Evolutionary conservation across 768 basidiomycete genomes (phyloP).

Genomic region (Russula dissimulans): DNA sequence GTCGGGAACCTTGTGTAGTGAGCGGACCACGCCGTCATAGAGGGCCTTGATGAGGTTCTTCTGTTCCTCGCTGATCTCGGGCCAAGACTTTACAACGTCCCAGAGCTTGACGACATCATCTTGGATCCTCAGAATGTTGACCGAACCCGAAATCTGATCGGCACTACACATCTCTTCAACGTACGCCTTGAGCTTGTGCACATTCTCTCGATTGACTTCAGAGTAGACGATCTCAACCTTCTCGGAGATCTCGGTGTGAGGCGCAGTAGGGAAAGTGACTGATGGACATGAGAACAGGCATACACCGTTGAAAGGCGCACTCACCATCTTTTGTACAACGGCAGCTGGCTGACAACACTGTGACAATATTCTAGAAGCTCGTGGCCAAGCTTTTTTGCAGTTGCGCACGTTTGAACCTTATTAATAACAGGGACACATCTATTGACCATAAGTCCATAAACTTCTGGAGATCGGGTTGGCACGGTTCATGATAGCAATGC

Average conservation of each 20-base stretch:
- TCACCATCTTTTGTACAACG: slow-evolving; percentile 91
- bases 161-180: slow-evolving; percentile 98
- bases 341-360: slow-evolving; percentile 71
- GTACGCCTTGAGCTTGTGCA: slow-evolving; percentile 95
- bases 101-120: too few relatives aligned
- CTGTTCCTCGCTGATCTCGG: too few relatives aligned
- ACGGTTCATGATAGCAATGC: slow-evolving; percentile 95
- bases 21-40: too few relatives aligned
- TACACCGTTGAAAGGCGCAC: slow-evolving; percentile 24
- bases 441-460: slow-evolving; percentile 98
- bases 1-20: too few relatives aligned
- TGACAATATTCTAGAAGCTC: slow-evolving; percentile 90
- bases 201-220: slow-evolving; percentile 23
- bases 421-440: slow-evolving; percentile 61
- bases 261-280: too few relatives aligned
- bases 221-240: too few relatives aligned
- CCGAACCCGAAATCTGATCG: slow-evolving; percentile 68
- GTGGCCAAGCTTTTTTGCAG: slow-evolving; percentile 94
- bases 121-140: slow-evolving; percentile 31
- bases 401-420: slow-evolving; percentile 85
- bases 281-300: slow-evolving; percentile 22
- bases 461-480: slow-evolving; percentile 85
- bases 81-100: too few relatives aligned
- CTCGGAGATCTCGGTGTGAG: too few relatives aligned
- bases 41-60: too few relatives aligned